phyloP scores from a whole-genome alignment of 257 asterid species.

The Gynochthodes officinalis region DNA sequence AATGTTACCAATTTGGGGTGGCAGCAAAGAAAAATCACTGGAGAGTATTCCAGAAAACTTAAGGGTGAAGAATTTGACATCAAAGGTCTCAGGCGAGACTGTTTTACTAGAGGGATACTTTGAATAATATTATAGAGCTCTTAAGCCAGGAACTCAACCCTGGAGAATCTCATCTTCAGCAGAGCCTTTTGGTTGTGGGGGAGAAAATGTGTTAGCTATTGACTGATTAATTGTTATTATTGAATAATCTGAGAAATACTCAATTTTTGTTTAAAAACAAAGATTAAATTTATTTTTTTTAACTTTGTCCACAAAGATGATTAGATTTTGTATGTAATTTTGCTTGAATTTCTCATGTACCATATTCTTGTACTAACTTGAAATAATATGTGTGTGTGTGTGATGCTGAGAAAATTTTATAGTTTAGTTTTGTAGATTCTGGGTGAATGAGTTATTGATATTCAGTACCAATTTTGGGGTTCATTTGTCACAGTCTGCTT shows the following conservation, averaged over 20 bases:
- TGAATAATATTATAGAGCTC: conserved; percentile 13
- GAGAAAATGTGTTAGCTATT: not conserved
- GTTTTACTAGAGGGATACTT: conserved; percentile 77
- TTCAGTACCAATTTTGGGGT: not conserved
- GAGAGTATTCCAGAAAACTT: conserved; percentile 25
- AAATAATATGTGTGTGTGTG: no score
- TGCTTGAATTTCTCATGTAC: not conserved
- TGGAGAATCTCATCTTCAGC: not conserved
- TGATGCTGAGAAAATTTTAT: not conserved
- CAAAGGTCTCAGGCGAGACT: conserved; percentile 45
- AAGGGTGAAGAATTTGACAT: conserved; percentile 47
- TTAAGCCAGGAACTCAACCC: not conserved
- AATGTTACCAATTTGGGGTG: conserved; percentile 57
- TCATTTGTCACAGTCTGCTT: conserved; percentile 50
- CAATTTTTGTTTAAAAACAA: not conserved
- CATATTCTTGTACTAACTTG: not conserved
- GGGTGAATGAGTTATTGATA: not conserved
- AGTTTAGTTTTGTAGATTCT: not conserved
- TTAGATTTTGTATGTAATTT: not conserved
- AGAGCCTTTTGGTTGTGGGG: not conserved
- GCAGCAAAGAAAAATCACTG: conserved; percentile 25
- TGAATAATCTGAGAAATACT: not conserved
- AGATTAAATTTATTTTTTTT: conserved; percentile 3
- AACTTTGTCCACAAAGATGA: not conserved
- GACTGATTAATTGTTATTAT: not conserved